Conservation (phyloP, 2,329 filamentous ascomycete species). For the Ceratocystis harringtonii region DNA sequence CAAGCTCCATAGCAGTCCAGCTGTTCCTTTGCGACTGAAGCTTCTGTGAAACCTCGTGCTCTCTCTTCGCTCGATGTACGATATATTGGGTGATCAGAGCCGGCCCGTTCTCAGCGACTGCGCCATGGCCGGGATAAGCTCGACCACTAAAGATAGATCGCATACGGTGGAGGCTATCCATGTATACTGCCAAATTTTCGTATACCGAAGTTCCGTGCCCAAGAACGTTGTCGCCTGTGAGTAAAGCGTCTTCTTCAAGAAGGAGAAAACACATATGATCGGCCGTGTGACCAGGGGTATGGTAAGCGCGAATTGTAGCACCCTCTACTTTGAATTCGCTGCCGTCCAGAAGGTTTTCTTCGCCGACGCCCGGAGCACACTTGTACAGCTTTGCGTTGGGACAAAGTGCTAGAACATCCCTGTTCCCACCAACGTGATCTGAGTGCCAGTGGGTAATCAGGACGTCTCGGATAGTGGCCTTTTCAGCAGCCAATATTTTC, state of each 20-base stretch:
- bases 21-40: conserved; percentile 29
- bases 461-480: conserved; percentile 50
- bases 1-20: conserved; percentile 66
- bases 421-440: conserved; percentile 69
- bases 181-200: conserved; percentile 56
- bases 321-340: conserved; percentile 43
- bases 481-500: conserved; percentile 49
- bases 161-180: conserved; percentile 57
- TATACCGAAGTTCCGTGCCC: conserved; percentile 80
- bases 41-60: conserved; percentile 58
- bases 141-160: conserved; percentile 42
- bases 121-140: conserved; percentile 80
- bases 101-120: conserved; percentile 57
- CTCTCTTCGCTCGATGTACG: conserved; percentile 60
- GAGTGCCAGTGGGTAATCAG: conserved; percentile 86
- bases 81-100: conserved; percentile 71
- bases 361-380: conserved; percentile 37
- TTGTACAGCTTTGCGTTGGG: conserved; percentile 52
- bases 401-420: conserved; percentile 49
- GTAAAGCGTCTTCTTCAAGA: conserved; percentile 66
- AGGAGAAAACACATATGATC: conserved; percentile 73
- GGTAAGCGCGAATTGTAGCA: conserved; percentile 49
- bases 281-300: conserved; percentile 53
- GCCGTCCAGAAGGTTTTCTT: conserved; percentile 32
- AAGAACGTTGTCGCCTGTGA: conserved; percentile 79